Evolutionary conservation across 2,329 filamentous ascomycete species (phyloP).

Genomic region (Alternaria ethzedia): DNA sequence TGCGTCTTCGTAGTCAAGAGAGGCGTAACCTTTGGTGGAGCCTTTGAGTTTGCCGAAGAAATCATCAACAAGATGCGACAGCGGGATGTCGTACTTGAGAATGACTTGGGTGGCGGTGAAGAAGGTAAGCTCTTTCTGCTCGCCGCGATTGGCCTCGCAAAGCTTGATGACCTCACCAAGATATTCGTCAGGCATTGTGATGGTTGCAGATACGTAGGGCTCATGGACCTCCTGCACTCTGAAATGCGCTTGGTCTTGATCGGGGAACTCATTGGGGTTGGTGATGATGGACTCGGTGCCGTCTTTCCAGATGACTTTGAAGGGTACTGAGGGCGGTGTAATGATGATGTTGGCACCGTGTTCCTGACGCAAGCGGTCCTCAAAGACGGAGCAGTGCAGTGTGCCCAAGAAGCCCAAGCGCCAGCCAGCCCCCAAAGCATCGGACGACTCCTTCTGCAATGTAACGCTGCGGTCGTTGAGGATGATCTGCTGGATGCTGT

Average conservation of each 20-base stretch:
- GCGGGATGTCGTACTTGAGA: conserved; percentile 86
- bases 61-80: conserved; percentile 91
- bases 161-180: conserved; percentile 93
- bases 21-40: conserved; percentile 91
- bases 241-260: conserved; percentile 64
- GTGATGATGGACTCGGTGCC: conserved; percentile 80
- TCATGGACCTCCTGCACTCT: conserved; percentile 70
- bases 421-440: conserved; percentile 93
- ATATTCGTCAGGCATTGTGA: conserved; percentile 93
- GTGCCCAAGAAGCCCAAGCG: conserved; percentile 95
- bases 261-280: conserved; percentile 88
- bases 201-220: conserved; percentile 79
- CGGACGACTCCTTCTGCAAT: conserved; percentile 90
- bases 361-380: conserved; percentile 91
- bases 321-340: conserved; percentile 92
- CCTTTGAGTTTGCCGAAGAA: conserved; percentile 97
- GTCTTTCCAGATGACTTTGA: conserved; percentile 79
- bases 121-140: conserved; percentile 86
- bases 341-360: conserved; percentile 96
- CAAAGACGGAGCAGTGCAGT: conserved; percentile 97
- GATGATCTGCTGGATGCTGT: conserved; percentile 91
- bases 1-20: conserved; percentile 94
- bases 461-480: conserved; percentile 96
- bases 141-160: conserved; percentile 86
- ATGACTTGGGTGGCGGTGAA: conserved; percentile 94